Conservation (phyloP, 2,329 filamentous ascomycete genomes). For the Ophiocordyceps camponoti-leonardi region DNA sequence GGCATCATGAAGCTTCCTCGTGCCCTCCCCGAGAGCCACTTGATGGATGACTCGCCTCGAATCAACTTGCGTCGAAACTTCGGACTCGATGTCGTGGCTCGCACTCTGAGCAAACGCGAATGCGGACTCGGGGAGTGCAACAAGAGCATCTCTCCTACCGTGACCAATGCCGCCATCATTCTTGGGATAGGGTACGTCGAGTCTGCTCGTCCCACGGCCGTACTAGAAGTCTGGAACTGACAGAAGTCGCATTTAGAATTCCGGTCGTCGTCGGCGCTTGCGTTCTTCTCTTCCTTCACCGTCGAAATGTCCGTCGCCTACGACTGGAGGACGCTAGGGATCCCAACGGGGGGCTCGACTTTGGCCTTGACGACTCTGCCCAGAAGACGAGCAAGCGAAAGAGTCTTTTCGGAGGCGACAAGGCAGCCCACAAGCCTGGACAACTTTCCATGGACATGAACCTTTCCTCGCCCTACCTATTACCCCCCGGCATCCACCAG, state of each 20-base stretch:
- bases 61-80: constrained; percentile 9
- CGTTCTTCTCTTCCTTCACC: constrained; percentile 61
- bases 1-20: constrained; percentile 1
- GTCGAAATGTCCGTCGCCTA: constrained; percentile 56
- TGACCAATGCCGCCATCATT: constrained; percentile 48
- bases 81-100: constrained; percentile 2
- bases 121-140: constrained; percentile 30
- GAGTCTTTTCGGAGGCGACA: constrained; percentile 32
- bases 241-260: constrained; percentile 37
- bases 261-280: constrained; percentile 51
- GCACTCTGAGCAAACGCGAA: not conserved
- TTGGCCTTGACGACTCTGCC: constrained; percentile 52
- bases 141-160: constrained; percentile 35
- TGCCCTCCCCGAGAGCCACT: not conserved
- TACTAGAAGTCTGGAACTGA: not conserved
- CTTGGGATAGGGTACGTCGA: constrained; percentile 52
- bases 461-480: constrained; percentile 72
- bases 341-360: constrained; percentile 82
- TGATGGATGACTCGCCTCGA: constrained; percentile 6
- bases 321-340: constrained; percentile 66
- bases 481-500: constrained; percentile 63
- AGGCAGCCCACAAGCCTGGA: constrained; percentile 25
- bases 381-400: constrained; percentile 17
- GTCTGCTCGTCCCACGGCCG: not conserved
- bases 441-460: constrained; percentile 59